phyloP scores from a whole-genome alignment of 2,329 filamentous ascomycete species.

The Apiospora rasikravindrae region DNA sequence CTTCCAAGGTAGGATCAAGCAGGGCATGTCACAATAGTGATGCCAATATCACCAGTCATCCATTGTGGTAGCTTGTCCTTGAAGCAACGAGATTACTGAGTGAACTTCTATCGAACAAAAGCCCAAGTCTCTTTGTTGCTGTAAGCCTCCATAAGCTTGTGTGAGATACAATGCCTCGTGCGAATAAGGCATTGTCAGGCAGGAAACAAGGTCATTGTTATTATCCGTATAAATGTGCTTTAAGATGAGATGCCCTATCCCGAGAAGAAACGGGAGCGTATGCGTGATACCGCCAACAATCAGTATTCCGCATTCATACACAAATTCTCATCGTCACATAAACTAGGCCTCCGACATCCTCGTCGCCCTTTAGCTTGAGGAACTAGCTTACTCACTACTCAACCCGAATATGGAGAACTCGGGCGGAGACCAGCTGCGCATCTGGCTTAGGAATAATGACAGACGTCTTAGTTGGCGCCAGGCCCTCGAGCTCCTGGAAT shows the following conservation, averaged over 20 bases:
- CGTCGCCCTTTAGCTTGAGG: background rate
- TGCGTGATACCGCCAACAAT: background rate
- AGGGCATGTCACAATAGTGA: too few relatives aligned
- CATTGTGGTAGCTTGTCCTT: background rate
- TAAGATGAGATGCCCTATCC: background rate
- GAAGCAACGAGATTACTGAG: background rate
- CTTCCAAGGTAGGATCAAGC: background rate
- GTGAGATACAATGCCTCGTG: background rate
- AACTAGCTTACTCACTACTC: background rate
- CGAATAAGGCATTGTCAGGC: background rate
- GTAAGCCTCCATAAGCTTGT: background rate
- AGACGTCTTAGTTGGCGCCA: background rate
- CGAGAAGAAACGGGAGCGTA: background rate
- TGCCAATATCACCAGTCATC: background rate
- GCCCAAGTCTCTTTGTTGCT: background rate
- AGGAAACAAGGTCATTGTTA: background rate
- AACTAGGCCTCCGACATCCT: background rate
- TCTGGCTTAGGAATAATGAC: background rate
- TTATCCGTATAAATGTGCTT: background rate
- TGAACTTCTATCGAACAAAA: background rate
- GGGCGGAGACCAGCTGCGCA: background rate
- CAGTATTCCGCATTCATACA: background rate
- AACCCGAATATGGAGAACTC: background rate
- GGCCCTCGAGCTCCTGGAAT: background rate
- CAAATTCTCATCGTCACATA: background rate